phyloP scores from a whole-genome alignment of 2,329 filamentous ascomycete genomes.

The Taxawa tesnikishii region DNA sequence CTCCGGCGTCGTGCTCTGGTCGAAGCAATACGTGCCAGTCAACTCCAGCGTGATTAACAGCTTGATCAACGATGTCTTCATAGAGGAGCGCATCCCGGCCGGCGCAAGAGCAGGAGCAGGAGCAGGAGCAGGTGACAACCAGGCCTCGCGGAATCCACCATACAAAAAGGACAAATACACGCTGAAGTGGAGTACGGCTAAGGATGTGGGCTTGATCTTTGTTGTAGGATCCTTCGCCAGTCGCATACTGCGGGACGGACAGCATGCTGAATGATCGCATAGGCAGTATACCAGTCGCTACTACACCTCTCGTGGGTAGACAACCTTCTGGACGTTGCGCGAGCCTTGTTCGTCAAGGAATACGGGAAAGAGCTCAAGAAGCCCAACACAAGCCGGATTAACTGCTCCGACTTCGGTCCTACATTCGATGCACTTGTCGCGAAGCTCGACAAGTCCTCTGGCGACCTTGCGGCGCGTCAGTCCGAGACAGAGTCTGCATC shows the following conservation, averaged over 20 bases:
- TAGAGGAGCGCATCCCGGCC: slow-evolving; percentile 71
- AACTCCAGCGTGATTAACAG: slow-evolving; percentile 79
- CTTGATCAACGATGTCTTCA: slow-evolving; percentile 93
- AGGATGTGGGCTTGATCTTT: slow-evolving; percentile 90
- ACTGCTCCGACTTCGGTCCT: slow-evolving; percentile 71
- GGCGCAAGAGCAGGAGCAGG: slow-evolving; percentile 45
- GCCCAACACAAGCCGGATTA: slow-evolving; percentile 55
- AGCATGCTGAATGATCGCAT: slow-evolving; percentile 6
- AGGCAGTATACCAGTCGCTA: slow-evolving; percentile 95
- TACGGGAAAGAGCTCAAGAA: slow-evolving; percentile 82
- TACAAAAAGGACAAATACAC: slow-evolving; percentile 92
- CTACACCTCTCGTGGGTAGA: slow-evolving; percentile 95
- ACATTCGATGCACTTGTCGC: slow-evolving; percentile 91
- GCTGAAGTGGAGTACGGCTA: slow-evolving; percentile 82
- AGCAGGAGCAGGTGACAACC: no score
- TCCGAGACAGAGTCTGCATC: slow-evolving; percentile 9
- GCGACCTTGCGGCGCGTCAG: slow-evolving; percentile 12
- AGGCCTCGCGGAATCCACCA: slow-evolving; percentile 52
- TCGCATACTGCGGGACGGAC: background rate
- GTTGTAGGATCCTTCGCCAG: slow-evolving; percentile 48
- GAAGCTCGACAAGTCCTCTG: slow-evolving; percentile 56
- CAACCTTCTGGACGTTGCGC: slow-evolving; percentile 89
- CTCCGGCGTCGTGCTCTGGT: slow-evolving; percentile 95
- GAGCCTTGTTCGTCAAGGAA: slow-evolving; percentile 78
- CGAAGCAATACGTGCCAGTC: slow-evolving; percentile 68